Evolutionary conservation across 305 asterid species (phyloP), one percentile per base, ranked within the genome.

Genomic region (Salvia sclarea): DNA sequence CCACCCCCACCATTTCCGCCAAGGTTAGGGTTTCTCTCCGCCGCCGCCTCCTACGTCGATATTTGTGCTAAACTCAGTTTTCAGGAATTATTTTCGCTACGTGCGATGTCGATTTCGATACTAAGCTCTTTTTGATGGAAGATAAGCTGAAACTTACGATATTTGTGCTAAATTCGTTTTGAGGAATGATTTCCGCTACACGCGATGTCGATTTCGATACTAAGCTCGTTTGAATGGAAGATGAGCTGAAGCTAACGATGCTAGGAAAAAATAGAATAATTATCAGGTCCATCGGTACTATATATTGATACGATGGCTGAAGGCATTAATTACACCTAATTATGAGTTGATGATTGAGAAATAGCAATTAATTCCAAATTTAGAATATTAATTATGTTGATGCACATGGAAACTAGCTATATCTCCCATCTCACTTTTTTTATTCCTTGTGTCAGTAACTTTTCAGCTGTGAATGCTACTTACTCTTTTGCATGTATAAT

Each of bases 1-100:
- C 86, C 28, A 76, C 75, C 18, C 98, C 98, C 60, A 82, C 95
- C 68, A 78, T 92, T 71, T 88, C 98, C 77, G 64, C 86, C 60
- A 90, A 92, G 97, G 98, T 92, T 73, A 62, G 73, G 75, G 53
- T 30, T 60, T 57, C 31, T 30, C 40, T 67, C 48, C 61, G 2
- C 47, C 17, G 6, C n/a, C 18, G 9, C 21, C 12, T 14, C 47
- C 53, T 31, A 1, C 10, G 44, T 44, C 56, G 12, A 11, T 25
- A 22, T n/a, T 63, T 11, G 0, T 50, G 21, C 30, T 30, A 8
- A 38, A 20, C 30, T 72, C 58, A n/a, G 57, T 25, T 22, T 17
- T 28, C 5, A 7, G 63, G 33, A 45, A 38, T 13, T 53, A 13
- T 3, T 14, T 56, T 8, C 61, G 64, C 28, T 58, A 43, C 61